Base-by-base conservation (phyloP, 345 rosid genomes). In the Cardamine resedifolia region DNA sequence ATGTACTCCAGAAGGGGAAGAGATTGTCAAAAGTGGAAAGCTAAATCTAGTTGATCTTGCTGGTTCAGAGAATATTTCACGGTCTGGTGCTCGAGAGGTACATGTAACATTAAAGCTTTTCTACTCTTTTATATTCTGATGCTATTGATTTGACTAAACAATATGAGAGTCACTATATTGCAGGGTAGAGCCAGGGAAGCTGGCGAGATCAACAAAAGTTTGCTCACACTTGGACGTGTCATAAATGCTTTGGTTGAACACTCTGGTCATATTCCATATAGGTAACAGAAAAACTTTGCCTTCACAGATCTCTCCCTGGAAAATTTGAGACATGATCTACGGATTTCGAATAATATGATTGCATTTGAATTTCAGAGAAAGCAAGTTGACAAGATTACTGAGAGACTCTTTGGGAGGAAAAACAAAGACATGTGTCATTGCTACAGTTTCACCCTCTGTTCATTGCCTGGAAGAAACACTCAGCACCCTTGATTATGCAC, bases 131-230 rank as follows among this genome's bases (percentile, higher is more conserved):
- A 34, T 10, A 34, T 34, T 2, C 39, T 34, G 39, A 3, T 34
- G 39, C 39, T 34, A 34, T 34, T 10, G 43, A 38, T 45, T 33
- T 33, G 55, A 21, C 74, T 64, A 34, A 69, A 45, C 38, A 60
- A 36, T 61, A 53, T 62, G 59, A 66, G 76, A 76, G 53, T 60
- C 52, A 24, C 64, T 71, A 39, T 70, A 50, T 79, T 82, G 74
- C 88, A 95, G 99, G 97, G 99, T 52, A 86, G 99, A 84, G 99
- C 96, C 73, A 91, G 99, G 86, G 99, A 95, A 85, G 99, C 97
- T 64, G 98, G 97, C 26, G 99, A 95, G 85, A 95, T 95, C 67
- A 95, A 92, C 78, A 95, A 95, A 80, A 95, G 98, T 82, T 87
- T 95, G 88, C 99, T 95, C 63, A 95, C 99, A 38, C 98, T 91